phyloP scores from a whole-genome alignment of 495 filamentous ascomycete genomes.

The Trypethelium eluteriae region DNA sequence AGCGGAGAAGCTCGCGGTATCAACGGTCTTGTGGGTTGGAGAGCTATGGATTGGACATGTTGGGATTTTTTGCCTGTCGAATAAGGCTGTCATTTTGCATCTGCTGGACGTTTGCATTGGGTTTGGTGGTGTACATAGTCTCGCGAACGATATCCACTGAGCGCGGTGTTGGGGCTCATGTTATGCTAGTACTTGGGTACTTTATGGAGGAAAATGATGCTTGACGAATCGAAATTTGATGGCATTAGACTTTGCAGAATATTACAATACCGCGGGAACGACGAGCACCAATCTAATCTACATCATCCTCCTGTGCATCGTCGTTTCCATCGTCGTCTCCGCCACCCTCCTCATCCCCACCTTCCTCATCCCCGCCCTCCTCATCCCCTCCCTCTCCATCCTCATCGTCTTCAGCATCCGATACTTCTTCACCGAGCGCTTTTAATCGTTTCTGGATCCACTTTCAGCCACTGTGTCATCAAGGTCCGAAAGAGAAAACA shows the following conservation, averaged over 20 bases:
- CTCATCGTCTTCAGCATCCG: constrained; percentile 35
- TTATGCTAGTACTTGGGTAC: background rate
- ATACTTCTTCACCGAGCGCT: constrained; percentile 35
- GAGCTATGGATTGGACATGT: background rate
- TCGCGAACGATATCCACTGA: background rate
- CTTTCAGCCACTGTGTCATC: constrained; percentile 16
- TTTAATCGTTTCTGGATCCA: constrained; percentile 33
- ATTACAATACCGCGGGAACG: background rate
- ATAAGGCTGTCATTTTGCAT: no score
- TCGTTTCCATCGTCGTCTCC: constrained; percentile 4
- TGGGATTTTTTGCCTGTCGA: background rate
- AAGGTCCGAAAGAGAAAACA: constrained; percentile 13
- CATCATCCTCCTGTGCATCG: constrained; percentile 11
- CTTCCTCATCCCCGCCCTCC: constrained; percentile 21
- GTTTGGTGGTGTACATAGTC: background rate
- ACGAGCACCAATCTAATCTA: background rate
- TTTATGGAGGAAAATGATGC: background rate
- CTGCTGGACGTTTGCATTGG: no score
- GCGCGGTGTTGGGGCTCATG: background rate
- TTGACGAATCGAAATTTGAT: background rate
- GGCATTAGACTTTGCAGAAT: background rate
- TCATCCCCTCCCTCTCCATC: constrained; percentile 28
- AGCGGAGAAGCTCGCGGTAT: background rate
- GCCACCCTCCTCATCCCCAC: constrained; percentile 12
- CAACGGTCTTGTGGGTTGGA: background rate